Base-by-base conservation (phyloP, 2,329 filamentous ascomycete genomes). In the Fusarium fujikuroi region DNA sequence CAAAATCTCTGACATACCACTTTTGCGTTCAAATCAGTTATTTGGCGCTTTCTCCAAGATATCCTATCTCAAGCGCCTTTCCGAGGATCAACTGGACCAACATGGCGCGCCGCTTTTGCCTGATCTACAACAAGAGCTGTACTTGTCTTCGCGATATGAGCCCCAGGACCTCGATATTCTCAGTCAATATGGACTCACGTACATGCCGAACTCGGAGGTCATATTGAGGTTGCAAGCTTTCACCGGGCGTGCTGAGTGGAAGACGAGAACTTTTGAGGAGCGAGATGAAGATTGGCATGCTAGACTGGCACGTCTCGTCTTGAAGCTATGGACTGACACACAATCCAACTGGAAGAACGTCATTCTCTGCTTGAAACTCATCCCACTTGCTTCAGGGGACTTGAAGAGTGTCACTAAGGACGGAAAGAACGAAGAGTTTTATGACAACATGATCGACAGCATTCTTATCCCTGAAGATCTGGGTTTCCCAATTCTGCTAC, bases 231-330 rank as follows among this genome's bases (percentile, higher is more conserved):
- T 57, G 11, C 15, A 11, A 6, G 53, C 16, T 3, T 43, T 43
- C 11, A 34, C 28, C 23, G 16, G 21, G 15, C 32, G 5, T 11
- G n/a, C 8, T 8, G 32, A 37, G 5, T 49, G 56, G 56, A 36
- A 9, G 5, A 4, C 9, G 18, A 59, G 2, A 5, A 37, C 18
- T 2, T 59, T 37, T 18, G 19, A 30, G n/a, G 12, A 49, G 3
- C 42, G 56, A 28, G 56, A 59, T 10, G 56, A 59, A 37, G 56
- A 59, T 25, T 59, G 56, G 56, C 56, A 59, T 49, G 5, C 15
- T 15, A 59, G 56, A 37, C 19, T 59, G 5, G 42, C 40, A 0
- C 32, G 23, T n/a, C 30, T 49, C 2, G 2, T 59, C 15, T 8
- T 49, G 5, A 37, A n/a, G 12, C 5, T 37, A 0, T 49, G 56